Percentiles rank a stretch among this genome's conserved stretches.
These are phyloP conservation scores for Centrapalus pauciflorus DNA, from an alignment of 129 eudicot genomes.

Conservation along the genomic window DNA sequence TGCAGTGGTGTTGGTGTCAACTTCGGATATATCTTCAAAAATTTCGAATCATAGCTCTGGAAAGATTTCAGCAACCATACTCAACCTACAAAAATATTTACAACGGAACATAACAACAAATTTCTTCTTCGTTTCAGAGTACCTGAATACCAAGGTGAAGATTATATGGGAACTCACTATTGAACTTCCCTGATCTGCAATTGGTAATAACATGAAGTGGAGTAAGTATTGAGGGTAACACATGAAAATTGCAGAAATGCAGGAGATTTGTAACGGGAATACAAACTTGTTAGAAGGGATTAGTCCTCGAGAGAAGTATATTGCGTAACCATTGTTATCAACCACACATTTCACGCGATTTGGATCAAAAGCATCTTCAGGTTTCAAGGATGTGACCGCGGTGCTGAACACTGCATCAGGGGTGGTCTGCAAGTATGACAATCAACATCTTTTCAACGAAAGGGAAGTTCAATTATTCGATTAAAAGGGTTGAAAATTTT, in stretches of 20 bases:
- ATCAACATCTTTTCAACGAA: no score
- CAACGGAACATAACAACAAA: background rate
- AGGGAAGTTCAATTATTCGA: no score
- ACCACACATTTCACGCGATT: constrained; percentile 89
- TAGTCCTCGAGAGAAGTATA: constrained; percentile 80
- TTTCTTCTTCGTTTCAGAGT: constrained; percentile 12
- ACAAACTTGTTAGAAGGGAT: constrained; percentile 74
- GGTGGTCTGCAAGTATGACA: constrained; percentile 35
- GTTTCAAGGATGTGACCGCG: constrained; percentile 71
- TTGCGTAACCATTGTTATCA: constrained; percentile 75
- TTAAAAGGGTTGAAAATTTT: no score
- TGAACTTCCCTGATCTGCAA: constrained; percentile 70
- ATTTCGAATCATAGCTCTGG: constrained; percentile 76
- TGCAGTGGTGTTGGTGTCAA: constrained; percentile 76
- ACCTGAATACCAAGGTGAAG: constrained; percentile 97
- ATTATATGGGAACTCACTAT: constrained; percentile 64
- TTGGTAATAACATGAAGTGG: background rate
- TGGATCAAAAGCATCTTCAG: constrained; percentile 82
- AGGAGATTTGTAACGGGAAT: background rate
- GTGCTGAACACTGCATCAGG: constrained; percentile 96
- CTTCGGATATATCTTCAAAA: constrained; percentile 58
- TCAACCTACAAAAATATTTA: background rate
- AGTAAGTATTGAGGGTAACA: background rate
- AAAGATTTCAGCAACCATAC: background rate
- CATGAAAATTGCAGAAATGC: no score